Base-by-base conservation (phyloP, 1,284 basidiomycete species). In the Irpex sp. region DNA sequence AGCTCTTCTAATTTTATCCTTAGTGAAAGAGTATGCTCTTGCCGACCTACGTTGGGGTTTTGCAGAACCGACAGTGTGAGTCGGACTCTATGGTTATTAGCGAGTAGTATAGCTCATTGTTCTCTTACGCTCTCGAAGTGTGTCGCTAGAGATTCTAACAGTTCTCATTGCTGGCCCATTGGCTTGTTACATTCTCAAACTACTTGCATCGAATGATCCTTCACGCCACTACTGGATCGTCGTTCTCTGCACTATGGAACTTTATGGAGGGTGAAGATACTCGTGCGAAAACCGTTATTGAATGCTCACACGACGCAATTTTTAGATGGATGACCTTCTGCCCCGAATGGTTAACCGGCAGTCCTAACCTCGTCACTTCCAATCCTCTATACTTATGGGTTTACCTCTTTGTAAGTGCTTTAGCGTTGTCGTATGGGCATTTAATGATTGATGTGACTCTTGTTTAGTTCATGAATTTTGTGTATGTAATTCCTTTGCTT, bases 271-370 rank as follows among this genome's bases (percentile, higher is more conserved):
- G 86, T 90, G 61, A 50, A 82, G 74, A 5, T 57, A 33, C 36
- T 47, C 26, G 19, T 51, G 15, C 49, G 13, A n/a, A 5, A 31
- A 17, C 19, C 2, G 15, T 36, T 4, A 26, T 59, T 9, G 7
- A 61, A 26, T 46, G n/a, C 58, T 43, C 17, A 63, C 17, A 11
- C 1, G 21, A 26, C 15, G 19, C 31, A 1, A 7, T 35, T 33
- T 46, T 35, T 59, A 90, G 89, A 31, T 92, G 86, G 86, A 92
- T 93, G 90, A 93, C 90, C 2, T 93, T 93, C 76, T 87, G 85
- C 70, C 92, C 91, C 1, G 90, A 93, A 74, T 94, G 92, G 92
- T 76, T 94, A 61, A 88, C 83, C 0, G 91, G 89, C 37, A 90
- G 85, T 67, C 84, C 86, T 0, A 88, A 82, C 69, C 75, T 94